Conservation (phyloP, 1,284 basidiomycete genomes). For the Omphalotus olearius region DNA sequence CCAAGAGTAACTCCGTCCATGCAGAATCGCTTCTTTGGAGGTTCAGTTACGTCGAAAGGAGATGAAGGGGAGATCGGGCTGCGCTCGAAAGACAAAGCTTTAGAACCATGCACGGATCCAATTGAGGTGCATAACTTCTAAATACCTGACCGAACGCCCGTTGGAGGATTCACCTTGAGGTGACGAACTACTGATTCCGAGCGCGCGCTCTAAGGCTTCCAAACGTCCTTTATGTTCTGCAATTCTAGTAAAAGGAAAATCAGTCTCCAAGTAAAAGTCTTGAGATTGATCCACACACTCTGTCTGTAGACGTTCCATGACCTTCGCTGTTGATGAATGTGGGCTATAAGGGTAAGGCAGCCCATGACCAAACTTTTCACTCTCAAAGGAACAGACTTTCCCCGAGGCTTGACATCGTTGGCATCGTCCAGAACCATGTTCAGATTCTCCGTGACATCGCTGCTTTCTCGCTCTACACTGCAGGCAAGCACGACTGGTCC, state of each 20-base stretch:
- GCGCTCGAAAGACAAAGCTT: neutral
- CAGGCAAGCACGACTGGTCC: slow-evolving; percentile 4
- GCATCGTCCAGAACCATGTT: neutral
- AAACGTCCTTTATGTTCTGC: neutral
- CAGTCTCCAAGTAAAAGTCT: too few relatives aligned
- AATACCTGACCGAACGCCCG: too few relatives aligned
- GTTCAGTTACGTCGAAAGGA: neutral
- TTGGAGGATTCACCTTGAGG: neutral
- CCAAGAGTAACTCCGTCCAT: slow-evolving; percentile 5
- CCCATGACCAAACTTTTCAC: neutral
- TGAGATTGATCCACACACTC: neutral
- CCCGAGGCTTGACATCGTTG: slow-evolving; percentile 4
- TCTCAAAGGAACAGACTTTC: slow-evolving; percentile 9
- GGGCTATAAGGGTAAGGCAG: neutral
- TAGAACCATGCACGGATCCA: too few relatives aligned
- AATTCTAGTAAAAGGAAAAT: neutral
- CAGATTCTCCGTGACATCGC: slow-evolving; percentile 7
- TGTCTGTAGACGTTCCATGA: neutral
- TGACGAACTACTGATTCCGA: neutral
- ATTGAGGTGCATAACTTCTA: too few relatives aligned
- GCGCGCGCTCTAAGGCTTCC: neutral
- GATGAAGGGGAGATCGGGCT: neutral
- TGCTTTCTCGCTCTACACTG: slow-evolving; percentile 8
- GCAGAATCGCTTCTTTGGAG: neutral
- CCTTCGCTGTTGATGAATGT: neutral